These are phyloP conservation scores for Helicostylum pulchrum DNA, from an alignment of 192 early-diverging fungal species.

Conservation along the genomic window DNA sequence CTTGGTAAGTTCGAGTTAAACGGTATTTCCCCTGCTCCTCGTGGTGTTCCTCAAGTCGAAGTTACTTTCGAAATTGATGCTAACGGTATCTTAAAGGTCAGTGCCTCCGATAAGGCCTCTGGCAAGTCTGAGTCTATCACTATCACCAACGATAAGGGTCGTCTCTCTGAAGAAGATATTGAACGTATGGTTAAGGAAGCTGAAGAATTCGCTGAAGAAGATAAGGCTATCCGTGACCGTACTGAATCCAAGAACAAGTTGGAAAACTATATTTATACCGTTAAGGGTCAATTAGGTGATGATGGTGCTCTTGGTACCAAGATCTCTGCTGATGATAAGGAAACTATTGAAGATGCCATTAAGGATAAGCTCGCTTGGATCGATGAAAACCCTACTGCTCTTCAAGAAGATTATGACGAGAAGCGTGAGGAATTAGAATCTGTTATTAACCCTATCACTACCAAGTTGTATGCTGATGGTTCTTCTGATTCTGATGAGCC, in stretches of 20 bases:
- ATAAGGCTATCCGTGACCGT: slow-evolving; percentile 88
- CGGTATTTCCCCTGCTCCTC: slow-evolving; percentile 90
- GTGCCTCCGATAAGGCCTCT: slow-evolving; percentile 93
- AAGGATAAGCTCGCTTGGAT: slow-evolving; percentile 71
- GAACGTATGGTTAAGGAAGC: slow-evolving; percentile 96
- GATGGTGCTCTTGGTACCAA: slow-evolving; percentile 59
- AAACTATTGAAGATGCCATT: slow-evolving; percentile 77
- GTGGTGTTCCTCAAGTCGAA: slow-evolving; percentile 96
- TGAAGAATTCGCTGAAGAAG: slow-evolving; percentile 94
- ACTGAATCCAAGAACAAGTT: slow-evolving; percentile 91
- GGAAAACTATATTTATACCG: slow-evolving; percentile 95
- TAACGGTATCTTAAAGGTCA: slow-evolving; percentile 91
- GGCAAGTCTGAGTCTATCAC: slow-evolving; percentile 96
- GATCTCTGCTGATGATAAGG: slow-evolving; percentile 81
- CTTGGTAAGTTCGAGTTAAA: slow-evolving; percentile 97
- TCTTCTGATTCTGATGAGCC: slow-evolving; percentile 12
- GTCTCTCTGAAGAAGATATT: slow-evolving; percentile 92
- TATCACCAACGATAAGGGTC: slow-evolving; percentile 97
- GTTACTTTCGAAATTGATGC: slow-evolving; percentile 95
- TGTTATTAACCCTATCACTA: slow-evolving; percentile 90
- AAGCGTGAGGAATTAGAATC: slow-evolving; percentile 92
- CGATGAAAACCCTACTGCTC: slow-evolving; percentile 73
- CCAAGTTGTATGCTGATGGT: slow-evolving; percentile 76
- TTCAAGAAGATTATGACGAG: slow-evolving; percentile 98
- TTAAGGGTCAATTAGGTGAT: slow-evolving; percentile 81